Evolutionary conservation across 345 rosid genomes (phyloP).

Genomic region (Populus nigra): DNA sequence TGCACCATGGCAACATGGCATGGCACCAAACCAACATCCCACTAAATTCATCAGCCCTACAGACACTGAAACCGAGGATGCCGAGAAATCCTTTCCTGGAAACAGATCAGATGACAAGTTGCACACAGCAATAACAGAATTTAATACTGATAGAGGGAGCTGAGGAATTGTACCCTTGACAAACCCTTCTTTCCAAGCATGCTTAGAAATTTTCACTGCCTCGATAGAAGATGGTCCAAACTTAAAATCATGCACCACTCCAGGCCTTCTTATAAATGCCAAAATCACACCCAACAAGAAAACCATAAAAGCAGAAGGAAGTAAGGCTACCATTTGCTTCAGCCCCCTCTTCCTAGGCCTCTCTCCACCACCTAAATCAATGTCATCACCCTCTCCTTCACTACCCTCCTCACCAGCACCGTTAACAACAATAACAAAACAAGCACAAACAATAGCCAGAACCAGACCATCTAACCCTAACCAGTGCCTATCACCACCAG

Average conservation of each 20-base stretch:
- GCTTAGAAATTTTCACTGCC: conserved; percentile 43
- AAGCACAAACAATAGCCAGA: conserved; percentile 60
- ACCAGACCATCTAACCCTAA: conserved; percentile 76
- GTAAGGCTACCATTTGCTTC: conserved; percentile 34
- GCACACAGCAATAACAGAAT: conserved; percentile 84
- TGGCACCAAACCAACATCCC: conserved; percentile 87
- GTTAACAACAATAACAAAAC: conserved; percentile 53
- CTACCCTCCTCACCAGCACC: conserved; percentile 54
- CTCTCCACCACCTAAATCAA: conserved; percentile 12
- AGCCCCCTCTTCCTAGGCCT: conserved; percentile 31
- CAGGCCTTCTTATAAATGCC: conserved; percentile 58
- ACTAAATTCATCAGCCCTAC: conserved; percentile 81
- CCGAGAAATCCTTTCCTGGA: conserved; percentile 64
- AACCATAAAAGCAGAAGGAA: conserved; percentile 76
- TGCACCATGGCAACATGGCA: conserved; percentile 93
- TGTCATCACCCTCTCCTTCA: conserved; percentile 17
- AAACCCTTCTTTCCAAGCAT: conserved; percentile 76
- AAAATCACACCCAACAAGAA: conserved; percentile 63
- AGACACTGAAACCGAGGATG: conserved; percentile 58
- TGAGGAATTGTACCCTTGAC: conserved; percentile 80
- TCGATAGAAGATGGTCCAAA: conserved; percentile 62
- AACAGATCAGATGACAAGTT: conserved; percentile 74
- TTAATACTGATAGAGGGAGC: conserved; percentile 70
- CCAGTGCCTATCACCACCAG: conserved; percentile 57
- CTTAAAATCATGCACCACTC: conserved; percentile 38